Percentiles rank a stretch among this genome's conserved stretches.
These are phyloP conservation scores for Leonotis leonurus DNA, from an alignment of 257 asterid species.

Conservation along the genomic window DNA sequence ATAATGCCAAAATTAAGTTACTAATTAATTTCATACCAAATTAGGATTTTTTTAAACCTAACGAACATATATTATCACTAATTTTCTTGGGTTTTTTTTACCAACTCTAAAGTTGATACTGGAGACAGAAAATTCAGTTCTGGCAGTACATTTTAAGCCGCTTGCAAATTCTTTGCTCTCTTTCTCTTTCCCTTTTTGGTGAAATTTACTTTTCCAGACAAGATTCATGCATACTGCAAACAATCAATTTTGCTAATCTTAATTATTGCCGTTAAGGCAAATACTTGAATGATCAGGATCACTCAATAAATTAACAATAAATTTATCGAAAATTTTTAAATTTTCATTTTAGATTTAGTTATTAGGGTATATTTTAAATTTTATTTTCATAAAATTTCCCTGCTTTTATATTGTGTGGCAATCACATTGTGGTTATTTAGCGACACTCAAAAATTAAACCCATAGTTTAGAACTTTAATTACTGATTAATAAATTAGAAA, in stretches of 20 bases:
- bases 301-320: too few species aligned
- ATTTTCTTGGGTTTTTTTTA: background rate
- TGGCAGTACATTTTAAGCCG: background rate
- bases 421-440: too few species aligned
- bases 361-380: too few species aligned
- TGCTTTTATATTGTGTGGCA: too few species aligned
- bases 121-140: slow-evolving; percentile 3
- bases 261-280: background rate
- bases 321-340: too few species aligned
- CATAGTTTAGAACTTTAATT: too few species aligned
- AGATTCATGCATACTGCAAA: background rate
- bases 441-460: too few species aligned
- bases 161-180: background rate
- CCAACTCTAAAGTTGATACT: background rate
- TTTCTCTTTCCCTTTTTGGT: background rate
- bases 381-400: too few species aligned
- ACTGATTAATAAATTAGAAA: too few species aligned
- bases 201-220: background rate
- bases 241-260: background rate
- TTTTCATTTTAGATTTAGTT: too few species aligned
- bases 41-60: too few species aligned
- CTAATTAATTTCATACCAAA: background rate
- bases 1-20: background rate
- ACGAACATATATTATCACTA: background rate
- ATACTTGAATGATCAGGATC: too few species aligned